phyloP scores from a whole-genome alignment of 208 protist genomes.

The Acanthamoeba lenticulata region DNA sequence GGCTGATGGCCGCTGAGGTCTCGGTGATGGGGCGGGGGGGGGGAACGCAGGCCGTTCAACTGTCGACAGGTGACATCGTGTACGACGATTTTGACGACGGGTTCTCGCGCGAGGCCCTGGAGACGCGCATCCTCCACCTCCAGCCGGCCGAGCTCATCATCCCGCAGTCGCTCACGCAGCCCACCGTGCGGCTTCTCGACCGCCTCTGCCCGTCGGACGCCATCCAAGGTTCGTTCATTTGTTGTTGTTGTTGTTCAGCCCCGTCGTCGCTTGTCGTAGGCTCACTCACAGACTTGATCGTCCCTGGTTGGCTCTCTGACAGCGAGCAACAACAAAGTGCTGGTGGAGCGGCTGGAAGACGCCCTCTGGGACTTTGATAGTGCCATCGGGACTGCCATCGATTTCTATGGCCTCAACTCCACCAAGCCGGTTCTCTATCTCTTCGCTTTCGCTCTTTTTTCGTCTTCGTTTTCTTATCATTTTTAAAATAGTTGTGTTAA shows the following conservation, averaged over 20 bases:
- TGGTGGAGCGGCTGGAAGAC: conserved; percentile 25
- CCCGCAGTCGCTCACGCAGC: conserved; percentile 36
- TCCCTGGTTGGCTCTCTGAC: background rate
- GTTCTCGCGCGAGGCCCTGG: conserved; percentile 75
- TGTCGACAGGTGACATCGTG: conserved; percentile 83
- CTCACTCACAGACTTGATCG: background rate
- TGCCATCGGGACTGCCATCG: background rate
- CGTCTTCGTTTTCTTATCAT: no score
- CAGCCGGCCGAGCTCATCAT: conserved; percentile 64
- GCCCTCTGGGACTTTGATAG: conserved; percentile 26
- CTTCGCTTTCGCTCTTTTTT: no score
- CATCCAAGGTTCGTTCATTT: background rate
- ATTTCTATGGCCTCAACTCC: conserved; percentile 13
- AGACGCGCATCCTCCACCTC: conserved; percentile 82
- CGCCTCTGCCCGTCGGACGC: conserved; percentile 29
- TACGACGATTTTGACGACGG: conserved; percentile 84
- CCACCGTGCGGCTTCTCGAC: background rate
- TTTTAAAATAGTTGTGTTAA: no score
- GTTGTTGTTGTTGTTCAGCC: background rate
- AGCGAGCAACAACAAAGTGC: conserved; percentile 5
- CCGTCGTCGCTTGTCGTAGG: background rate
- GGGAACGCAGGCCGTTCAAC: conserved; percentile 54
- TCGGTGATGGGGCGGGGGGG: background rate
- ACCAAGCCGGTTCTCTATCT: background rate
- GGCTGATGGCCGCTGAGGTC: background rate